These are phyloP conservation scores for Chrysanthemum makinoi DNA, from an alignment of 129 eudicot species.

Conservation along the genomic window DNA sequence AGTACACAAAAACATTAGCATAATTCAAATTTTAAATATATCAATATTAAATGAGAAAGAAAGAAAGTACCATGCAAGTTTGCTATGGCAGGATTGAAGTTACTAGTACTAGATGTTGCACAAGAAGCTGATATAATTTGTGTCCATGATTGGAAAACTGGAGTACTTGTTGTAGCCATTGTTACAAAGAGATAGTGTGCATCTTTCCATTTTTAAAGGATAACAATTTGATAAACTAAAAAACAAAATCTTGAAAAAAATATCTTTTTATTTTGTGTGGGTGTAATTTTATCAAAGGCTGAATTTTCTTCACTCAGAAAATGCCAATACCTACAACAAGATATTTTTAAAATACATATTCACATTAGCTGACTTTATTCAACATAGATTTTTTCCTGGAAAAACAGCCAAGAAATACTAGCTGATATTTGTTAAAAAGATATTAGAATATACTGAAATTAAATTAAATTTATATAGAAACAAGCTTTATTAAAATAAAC, in stretches of 20 bases:
- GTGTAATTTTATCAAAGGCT: constrained; percentile 9
- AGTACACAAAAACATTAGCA: background rate
- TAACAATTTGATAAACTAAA: constrained; percentile 26
- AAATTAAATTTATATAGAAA: too few species aligned
- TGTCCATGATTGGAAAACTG: constrained; percentile 47
- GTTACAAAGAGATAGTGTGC: constrained; percentile 30
- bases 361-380: too few species aligned
- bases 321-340: constrained; percentile 16
- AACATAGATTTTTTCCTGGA: too few species aligned
- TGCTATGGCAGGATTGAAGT: constrained; percentile 27
- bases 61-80: constrained; percentile 42
- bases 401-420: too few species aligned
- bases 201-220: constrained; percentile 12
- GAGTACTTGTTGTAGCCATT: constrained; percentile 57
- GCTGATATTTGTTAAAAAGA: too few species aligned
- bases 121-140: constrained; percentile 45
- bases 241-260: constrained; percentile 31
- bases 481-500: too few species aligned
- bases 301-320: constrained; percentile 10
- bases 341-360: background rate
- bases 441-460: too few species aligned
- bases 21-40: background rate
- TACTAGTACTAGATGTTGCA: constrained; percentile 31
- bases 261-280: constrained; percentile 30
- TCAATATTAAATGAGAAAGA: background rate